Evolutionary conservation across 768 basidiomycete species (phyloP).

Genomic region (Daedalea quercina): DNA sequence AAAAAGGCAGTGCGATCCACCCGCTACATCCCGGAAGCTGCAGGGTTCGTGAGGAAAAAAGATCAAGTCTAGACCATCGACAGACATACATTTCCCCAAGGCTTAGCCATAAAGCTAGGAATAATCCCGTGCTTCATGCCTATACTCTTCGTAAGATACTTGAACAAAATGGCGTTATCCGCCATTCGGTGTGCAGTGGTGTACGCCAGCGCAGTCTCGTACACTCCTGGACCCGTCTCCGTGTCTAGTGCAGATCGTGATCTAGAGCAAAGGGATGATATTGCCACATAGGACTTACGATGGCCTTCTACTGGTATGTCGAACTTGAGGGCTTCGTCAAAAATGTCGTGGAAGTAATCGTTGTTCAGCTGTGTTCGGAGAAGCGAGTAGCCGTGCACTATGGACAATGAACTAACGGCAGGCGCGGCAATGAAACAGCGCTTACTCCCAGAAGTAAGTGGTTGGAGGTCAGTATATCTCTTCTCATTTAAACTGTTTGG

Average conservation of each 20-base stretch:
- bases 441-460: constrained; percentile 91
- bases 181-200: constrained; percentile 76
- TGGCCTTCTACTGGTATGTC: constrained; percentile 82
- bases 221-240: constrained; percentile 86
- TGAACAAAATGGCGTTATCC: constrained; percentile 90
- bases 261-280: background rate
- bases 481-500: constrained; percentile 71
- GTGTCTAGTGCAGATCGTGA: constrained; percentile 48
- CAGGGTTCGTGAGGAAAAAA: background rate
- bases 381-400: constrained; percentile 97
- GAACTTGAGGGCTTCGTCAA: constrained; percentile 67
- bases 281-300: constrained; percentile 38
- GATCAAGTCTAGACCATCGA: background rate
- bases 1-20: too few relatives aligned
- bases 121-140: constrained; percentile 85
- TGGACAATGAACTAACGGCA: background rate
- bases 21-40: constrained; percentile 96
- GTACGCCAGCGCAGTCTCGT: constrained; percentile 85
- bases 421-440: constrained; percentile 6
- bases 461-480: constrained; percentile 62
- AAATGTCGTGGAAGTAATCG: constrained; percentile 84
- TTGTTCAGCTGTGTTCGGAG: constrained; percentile 86
- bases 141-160: constrained; percentile 85
- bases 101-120: constrained; percentile 98
- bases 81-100: constrained; percentile 78